Conservation (phyloP, 2,329 filamentous ascomycete genomes). For the Colletotrichum scovillei region DNA sequence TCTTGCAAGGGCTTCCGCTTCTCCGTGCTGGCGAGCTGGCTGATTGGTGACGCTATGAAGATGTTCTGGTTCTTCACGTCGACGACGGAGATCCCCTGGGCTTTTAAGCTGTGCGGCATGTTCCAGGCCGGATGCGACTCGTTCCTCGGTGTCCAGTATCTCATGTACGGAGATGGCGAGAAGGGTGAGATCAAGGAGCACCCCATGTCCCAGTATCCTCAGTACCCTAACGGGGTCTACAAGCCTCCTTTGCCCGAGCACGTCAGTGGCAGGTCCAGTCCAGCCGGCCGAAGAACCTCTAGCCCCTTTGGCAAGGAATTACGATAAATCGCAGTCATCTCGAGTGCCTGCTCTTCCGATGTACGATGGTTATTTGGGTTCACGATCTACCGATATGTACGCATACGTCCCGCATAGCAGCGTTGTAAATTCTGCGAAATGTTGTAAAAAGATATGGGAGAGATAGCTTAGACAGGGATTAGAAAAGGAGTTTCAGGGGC, state of each 20-base stretch:
- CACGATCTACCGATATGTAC: slow-evolving; percentile 3
- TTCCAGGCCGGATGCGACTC: slow-evolving; percentile 84
- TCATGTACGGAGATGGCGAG: slow-evolving; percentile 71
- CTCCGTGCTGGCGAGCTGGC: slow-evolving; percentile 81
- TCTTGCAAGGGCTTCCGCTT: slow-evolving; percentile 84
- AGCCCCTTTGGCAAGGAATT: slow-evolving; percentile 40
- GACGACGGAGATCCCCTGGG: slow-evolving; percentile 75
- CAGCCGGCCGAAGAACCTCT: slow-evolving; percentile 51
- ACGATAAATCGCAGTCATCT: background rate
- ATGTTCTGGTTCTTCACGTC: slow-evolving; percentile 87
- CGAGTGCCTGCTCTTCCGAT: background rate
- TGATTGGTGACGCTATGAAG: slow-evolving; percentile 86
- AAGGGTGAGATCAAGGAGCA: slow-evolving; percentile 51
- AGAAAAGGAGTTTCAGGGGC: slow-evolving; percentile 33
- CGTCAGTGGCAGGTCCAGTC: slow-evolving; percentile 49
- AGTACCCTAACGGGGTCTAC: slow-evolving; percentile 44
- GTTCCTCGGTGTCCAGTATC: slow-evolving; percentile 80
- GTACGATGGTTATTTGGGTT: slow-evolving; percentile 1
- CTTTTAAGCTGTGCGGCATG: slow-evolving; percentile 85
- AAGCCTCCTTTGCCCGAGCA: slow-evolving; percentile 45
- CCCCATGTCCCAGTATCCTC: slow-evolving; percentile 43
- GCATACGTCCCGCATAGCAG: background rate
- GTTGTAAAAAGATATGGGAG: slow-evolving; percentile 16
- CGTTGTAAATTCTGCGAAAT: slow-evolving; percentile 16
- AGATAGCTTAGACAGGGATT: slow-evolving; percentile 31